Base-by-base conservation (phyloP, 352 stramenopile species). In the Phytophthora boehmeriae region DNA sequence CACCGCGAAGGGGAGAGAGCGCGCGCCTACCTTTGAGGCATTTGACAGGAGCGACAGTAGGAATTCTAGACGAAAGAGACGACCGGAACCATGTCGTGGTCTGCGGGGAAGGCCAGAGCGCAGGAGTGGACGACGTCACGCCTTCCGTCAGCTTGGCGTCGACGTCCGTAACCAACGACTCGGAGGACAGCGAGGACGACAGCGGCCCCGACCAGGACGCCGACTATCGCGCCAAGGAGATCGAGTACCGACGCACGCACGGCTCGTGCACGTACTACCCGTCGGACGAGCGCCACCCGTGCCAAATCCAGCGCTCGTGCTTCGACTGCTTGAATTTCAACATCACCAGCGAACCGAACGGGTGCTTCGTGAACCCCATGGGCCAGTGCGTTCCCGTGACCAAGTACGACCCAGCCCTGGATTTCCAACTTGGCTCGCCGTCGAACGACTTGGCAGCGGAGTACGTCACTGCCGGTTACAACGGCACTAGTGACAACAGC, bases 251-350 rank as follows among this genome's bases (percentile, higher is more conserved):
- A 27, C 71, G 68, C 30, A 75, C 74, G 0, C 74, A 77, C 34
- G 74, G 71, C 42, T 59, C 59, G 4, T 83, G 75, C 43, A 55
- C 49, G 51, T 81, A 54, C 43, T 83, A 83, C 62, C 72, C 75
- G 36, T 69, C 59, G 16, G 53, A 68, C 51, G 61, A 77, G 32
- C 55, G 47, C 35, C 76, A 77, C 27, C 52, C 60, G 41, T 83
- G 75, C 39, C 61, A 76, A 25, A 56, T 77, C 2, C 75, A 72
- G 49, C 72, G 75, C 5, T 75, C 61, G 35, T 84, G 75, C 63
- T 84, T 72, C 58, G 75, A 84, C 48, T 84, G 75, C 46, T 66
- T 84, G 14, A 84, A 84, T 36, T 82, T 76, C 54, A 66, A 71
- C 35, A 63, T 84, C 35, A 55, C 56, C 10, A 57, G 44, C 44